Evolutionary conservation across 805 yeast species (phyloP), one percentile per base, ranked within the genome.

Genomic region (Cyberlindnera veronae): DNA sequence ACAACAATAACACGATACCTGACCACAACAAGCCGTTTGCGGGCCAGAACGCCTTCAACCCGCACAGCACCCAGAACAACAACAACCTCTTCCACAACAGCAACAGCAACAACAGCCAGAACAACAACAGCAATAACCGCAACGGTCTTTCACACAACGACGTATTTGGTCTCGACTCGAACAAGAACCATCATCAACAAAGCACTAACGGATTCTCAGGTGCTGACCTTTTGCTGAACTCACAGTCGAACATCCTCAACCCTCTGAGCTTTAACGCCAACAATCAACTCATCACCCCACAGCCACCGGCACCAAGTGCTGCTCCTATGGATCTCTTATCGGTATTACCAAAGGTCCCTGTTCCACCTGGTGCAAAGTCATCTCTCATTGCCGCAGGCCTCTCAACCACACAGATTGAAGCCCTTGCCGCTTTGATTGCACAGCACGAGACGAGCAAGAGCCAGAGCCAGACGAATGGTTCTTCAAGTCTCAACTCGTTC

Each of bases 341-440:
- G 1, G 58, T 63, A 30, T 53, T 79, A 23, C 88, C 89, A 13
- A 73, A 74, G 48, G 77, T 80, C 13, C 73, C 75, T 0, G 86
- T 84, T 5, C 93, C 93, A 2, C 78, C 78, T 6, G 87, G 88
- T 10, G 91, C 90, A 2, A 74, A 77, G 46, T 62, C 69, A 16
- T 74, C 88, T 1, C 59, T 84, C 32, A 71, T 72, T 6, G 74
- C 77, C 6, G 87, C 81, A 3, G 93, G 93, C 0, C 68, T 84
- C 30, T 67, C 78, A 3, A 76, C 72, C 41, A 78, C 77, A 27
- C 93, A 84, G 57, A 83, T 84, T 12, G 86, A 81, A 52, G 78
- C 87, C 3, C 64, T 84, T 24, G 79, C 86, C 6, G 86, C 86
- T 0, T 67, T 84, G 37, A 76, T 84, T 23, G 90, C 89, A 0